Conservation (phyloP, 805 yeast species). For the Saccharomyces jurei region DNA sequence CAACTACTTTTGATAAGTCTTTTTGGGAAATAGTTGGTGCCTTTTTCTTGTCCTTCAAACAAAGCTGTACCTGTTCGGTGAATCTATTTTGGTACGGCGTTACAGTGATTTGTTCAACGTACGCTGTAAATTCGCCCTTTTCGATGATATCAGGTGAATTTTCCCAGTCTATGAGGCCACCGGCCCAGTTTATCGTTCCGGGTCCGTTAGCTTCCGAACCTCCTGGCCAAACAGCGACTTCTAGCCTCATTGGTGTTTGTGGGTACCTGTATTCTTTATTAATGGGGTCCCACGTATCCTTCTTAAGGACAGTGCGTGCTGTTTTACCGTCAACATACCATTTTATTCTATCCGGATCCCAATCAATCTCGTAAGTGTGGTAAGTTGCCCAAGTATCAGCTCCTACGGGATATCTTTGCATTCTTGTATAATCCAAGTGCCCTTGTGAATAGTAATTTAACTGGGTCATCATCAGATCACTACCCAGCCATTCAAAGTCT, state of each 20-base stretch:
- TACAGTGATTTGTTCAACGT: conserved; percentile 48
- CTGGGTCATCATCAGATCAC: conserved; percentile 57
- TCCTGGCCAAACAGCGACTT: conserved; percentile 74
- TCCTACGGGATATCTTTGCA: conserved; percentile 24
- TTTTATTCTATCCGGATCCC: conserved; percentile 61
- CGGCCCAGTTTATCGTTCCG: conserved; percentile 81
- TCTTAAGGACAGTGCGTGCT: conserved; percentile 55
- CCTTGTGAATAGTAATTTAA: conserved; percentile 79
- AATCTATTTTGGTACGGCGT: conserved; percentile 46
- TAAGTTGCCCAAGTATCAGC: conserved; percentile 52
- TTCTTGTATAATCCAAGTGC: conserved; percentile 55
- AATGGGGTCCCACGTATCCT: conserved; percentile 58
- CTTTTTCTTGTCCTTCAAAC: conserved; percentile 4
- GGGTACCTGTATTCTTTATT: conserved; percentile 48
- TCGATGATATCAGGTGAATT: conserved; percentile 55
- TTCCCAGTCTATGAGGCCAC: conserved; percentile 81
- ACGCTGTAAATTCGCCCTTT: conserved; percentile 69
- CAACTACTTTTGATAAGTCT: conserved; percentile 5
- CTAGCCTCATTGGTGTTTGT: conserved; percentile 69
- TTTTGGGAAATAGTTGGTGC: not conserved
- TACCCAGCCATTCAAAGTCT: conserved; percentile 82
- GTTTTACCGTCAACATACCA: conserved; percentile 67
- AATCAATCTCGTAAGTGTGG: conserved; percentile 72
- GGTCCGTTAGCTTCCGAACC: conserved; percentile 44
- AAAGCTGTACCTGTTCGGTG: conserved; percentile 7